These are phyloP conservation scores for Cornus suecica DNA, from an alignment of 148 eudicot genomes.

Conservation along the genomic window DNA sequence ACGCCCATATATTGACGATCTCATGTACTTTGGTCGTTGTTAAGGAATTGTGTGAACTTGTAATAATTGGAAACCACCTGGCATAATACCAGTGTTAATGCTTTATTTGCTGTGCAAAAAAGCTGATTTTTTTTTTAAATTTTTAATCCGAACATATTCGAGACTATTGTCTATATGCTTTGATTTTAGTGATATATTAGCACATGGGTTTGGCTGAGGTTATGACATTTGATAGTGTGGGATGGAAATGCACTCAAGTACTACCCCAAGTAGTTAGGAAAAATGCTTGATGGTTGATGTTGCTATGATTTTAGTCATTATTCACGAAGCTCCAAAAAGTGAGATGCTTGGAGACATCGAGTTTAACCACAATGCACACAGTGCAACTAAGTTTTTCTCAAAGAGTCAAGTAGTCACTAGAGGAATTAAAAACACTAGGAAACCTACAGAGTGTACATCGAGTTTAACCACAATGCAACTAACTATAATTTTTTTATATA, in stretches of 20 bases:
- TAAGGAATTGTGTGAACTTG: not conserved
- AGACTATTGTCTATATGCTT: not conserved
- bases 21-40: not conserved
- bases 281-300: too few relatives aligned
- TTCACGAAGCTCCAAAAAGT: conserved; percentile 3
- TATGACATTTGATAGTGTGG: too few relatives aligned
- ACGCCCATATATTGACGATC: not conserved
- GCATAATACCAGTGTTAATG: not conserved
- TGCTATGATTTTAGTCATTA: not conserved
- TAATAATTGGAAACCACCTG: not conserved
- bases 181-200: too few relatives aligned
- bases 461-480: too few relatives aligned
- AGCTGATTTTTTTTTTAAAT: not conserved
- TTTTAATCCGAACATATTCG: too few relatives aligned
- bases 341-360: not conserved
- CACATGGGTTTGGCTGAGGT: too few relatives aligned
- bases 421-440: too few relatives aligned
- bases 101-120: not conserved
- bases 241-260: too few relatives aligned
- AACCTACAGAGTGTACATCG: too few relatives aligned
- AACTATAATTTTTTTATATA: too few relatives aligned
- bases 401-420: not conserved
- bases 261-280: too few relatives aligned
- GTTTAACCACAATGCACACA: not conserved
- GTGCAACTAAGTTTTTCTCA: too few relatives aligned